These are phyloP conservation scores for Coemansia sp. DNA, from an alignment of 192 early-diverging fungal species.

Conservation along the genomic window DNA sequence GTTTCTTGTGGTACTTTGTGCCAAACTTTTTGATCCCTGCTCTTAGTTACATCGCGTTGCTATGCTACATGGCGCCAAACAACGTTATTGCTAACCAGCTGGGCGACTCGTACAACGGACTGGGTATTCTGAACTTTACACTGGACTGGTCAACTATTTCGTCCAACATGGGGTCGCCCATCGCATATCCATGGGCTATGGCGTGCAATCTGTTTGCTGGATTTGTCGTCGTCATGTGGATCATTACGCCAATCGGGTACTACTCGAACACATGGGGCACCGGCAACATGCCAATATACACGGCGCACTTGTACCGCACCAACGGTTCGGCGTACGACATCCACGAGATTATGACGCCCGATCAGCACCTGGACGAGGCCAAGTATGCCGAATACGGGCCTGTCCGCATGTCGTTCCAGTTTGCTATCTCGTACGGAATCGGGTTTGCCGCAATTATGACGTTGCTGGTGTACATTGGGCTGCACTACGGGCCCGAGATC, in stretches of 20 bases:
- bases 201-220: constrained; percentile 70
- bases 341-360: constrained; percentile 56
- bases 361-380: constrained; percentile 56
- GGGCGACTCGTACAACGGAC: constrained; percentile 54
- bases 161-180: constrained; percentile 57
- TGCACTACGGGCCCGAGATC: constrained; percentile 71
- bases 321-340: constrained; percentile 61
- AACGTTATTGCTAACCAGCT: constrained; percentile 53
- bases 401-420: constrained; percentile 68
- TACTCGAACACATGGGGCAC: constrained; percentile 65
- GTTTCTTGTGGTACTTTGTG: constrained; percentile 59
- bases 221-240: constrained; percentile 72
- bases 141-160: constrained; percentile 74
- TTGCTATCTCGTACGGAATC: constrained; percentile 68
- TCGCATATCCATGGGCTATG: constrained; percentile 72
- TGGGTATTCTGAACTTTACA: constrained; percentile 68
- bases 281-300: constrained; percentile 49
- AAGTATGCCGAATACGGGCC: constrained; percentile 64
- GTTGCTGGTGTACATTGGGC: constrained; percentile 64
- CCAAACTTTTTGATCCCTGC: constrained; percentile 69
- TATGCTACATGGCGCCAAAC: constrained; percentile 56
- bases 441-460: constrained; percentile 67
- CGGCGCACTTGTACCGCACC: constrained; percentile 59
- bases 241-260: constrained; percentile 69
- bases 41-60: constrained; percentile 60